These are phyloP conservation scores for Dimocarpus longan DNA, from an alignment of 345 rosid genomes.

Conservation along the genomic window DNA sequence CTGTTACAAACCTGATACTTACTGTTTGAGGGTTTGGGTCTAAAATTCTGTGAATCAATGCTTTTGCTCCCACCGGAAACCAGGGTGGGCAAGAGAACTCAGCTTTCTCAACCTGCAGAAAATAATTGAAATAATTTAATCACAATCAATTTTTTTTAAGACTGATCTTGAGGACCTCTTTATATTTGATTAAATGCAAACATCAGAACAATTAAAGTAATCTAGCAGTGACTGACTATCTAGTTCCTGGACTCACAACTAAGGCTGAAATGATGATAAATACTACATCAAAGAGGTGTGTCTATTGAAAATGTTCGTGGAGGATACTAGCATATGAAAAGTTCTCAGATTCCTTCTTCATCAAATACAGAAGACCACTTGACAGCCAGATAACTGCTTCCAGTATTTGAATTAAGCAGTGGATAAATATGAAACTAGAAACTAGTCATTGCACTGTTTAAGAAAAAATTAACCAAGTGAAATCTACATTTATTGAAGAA, in stretches of 20 bases:
- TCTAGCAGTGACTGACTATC: background rate
- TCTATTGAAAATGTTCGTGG: background rate
- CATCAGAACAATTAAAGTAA: constrained; percentile 5
- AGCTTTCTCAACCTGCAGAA: constrained; percentile 77
- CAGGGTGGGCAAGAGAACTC: constrained; percentile 87
- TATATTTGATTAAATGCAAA: constrained; percentile 5
- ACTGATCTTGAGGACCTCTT: background rate
- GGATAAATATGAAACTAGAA: background rate
- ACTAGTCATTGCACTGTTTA: constrained; percentile 1
- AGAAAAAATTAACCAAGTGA: background rate
- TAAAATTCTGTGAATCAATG: constrained; percentile 75
- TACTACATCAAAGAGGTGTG: background rate
- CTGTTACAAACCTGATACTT: constrained; percentile 32
- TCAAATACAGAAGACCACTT: background rate
- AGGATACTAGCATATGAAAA: background rate
- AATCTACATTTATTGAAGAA: background rate
- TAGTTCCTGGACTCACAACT: background rate
- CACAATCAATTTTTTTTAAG: constrained; percentile 1
- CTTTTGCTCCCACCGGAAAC: constrained; percentile 87
- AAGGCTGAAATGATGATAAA: constrained; percentile 5
- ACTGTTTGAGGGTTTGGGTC: constrained; percentile 93
- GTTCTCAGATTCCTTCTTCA: background rate
- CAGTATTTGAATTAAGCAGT: background rate
- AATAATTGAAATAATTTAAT: constrained; percentile 2
- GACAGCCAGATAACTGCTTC: background rate